Conservation (phyloP, 495 filamentous ascomycete species). For the Cudoniella acicularis region DNA sequence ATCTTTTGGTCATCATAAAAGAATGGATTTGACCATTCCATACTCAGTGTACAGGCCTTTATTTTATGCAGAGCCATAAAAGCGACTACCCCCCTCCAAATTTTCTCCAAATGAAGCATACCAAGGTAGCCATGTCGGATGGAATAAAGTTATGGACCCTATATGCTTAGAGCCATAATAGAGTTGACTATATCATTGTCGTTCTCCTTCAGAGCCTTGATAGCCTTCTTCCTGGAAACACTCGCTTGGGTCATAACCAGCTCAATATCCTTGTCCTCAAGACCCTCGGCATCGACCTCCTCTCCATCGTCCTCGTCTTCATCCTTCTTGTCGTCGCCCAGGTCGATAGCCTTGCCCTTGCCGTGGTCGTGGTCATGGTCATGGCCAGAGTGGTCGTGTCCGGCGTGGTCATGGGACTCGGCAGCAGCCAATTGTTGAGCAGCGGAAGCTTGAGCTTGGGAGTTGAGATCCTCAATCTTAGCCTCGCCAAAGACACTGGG, state of each 20-base stretch:
- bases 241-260: constrained; percentile 97
- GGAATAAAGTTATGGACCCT: constrained; percentile 26
- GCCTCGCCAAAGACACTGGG: constrained; percentile 97
- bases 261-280: constrained; percentile 99
- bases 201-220: constrained; percentile 98
- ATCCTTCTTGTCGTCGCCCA: constrained; percentile 71
- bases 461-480: constrained; percentile 99
- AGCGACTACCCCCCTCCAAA: not conserved
- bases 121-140: not conserved
- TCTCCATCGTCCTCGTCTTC: constrained; percentile 92
- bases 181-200: constrained; percentile 99
- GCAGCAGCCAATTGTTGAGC: constrained; percentile 84
- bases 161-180: constrained; percentile 99
- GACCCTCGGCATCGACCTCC: constrained; percentile 86
- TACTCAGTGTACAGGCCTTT: not conserved
- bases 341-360: constrained; percentile 73
- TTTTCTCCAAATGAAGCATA: not conserved
- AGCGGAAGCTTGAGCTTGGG: constrained; percentile 88
- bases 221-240: constrained; percentile 94
- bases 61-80: not conserved
- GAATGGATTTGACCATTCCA: not conserved
- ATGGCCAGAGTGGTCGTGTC: constrained; percentile 60
- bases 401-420: constrained; percentile 54
- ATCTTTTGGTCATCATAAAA: not conserved
- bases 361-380: constrained; percentile 54